Conservation (phyloP, 2,329 filamentous ascomycete species). For the Blastomyces gilchristii region DNA sequence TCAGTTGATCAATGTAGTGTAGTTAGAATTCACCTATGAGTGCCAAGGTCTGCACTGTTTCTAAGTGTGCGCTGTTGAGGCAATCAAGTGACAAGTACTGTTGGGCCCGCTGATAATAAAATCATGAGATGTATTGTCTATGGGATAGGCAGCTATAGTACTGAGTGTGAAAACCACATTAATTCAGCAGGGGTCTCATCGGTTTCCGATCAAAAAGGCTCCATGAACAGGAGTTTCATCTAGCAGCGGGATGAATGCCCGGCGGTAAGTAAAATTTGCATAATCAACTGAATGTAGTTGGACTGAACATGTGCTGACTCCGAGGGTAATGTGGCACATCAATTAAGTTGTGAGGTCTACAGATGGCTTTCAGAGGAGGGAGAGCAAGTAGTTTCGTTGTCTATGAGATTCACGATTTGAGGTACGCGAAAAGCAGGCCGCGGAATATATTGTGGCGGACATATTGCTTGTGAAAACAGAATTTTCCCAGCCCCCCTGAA, state of each 20-base stretch:
- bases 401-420: slow-evolving; percentile 28
- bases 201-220: slow-evolving; percentile 51
- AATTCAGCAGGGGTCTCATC: slow-evolving; percentile 60
- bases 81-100: slow-evolving; percentile 56
- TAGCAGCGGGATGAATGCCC: slow-evolving; percentile 62
- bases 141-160: slow-evolving; percentile 56
- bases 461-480: no score
- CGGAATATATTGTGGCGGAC: slow-evolving; percentile 27
- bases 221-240: slow-evolving; percentile 61
- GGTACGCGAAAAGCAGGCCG: slow-evolving; percentile 38
- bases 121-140: slow-evolving; percentile 54
- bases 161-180: slow-evolving; percentile 72
- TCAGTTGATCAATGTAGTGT: slow-evolving; percentile 66
- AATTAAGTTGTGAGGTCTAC: slow-evolving; percentile 24
- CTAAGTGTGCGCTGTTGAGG: slow-evolving; percentile 60
- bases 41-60: slow-evolving; percentile 60
- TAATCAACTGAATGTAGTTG: slow-evolving; percentile 58
- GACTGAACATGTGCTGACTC: slow-evolving; percentile 45
- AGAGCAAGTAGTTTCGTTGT: slow-evolving; percentile 29
- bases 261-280: slow-evolving; percentile 65
- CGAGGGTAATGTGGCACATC: slow-evolving; percentile 23
- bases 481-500: no score
- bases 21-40: slow-evolving; percentile 67
- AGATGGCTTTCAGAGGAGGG: slow-evolving; percentile 22
- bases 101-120: slow-evolving; percentile 60